Evolutionary conservation across 1,284 basidiomycete species (phyloP), one percentile per base, ranked within the genome.

Genomic region (Irpex rosettiformis): DNA sequence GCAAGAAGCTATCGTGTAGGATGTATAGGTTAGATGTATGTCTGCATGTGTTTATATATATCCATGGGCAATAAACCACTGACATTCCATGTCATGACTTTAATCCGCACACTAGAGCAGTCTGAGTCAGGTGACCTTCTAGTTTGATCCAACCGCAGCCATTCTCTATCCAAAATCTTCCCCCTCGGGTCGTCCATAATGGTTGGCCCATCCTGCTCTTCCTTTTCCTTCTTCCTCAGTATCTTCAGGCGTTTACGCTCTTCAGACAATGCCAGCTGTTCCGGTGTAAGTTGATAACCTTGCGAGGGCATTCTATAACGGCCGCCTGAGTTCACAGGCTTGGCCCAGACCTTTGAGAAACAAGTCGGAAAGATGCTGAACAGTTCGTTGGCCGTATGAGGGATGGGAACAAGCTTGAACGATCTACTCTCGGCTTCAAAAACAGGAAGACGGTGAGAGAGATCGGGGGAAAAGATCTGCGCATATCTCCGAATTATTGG

Each of bases 51-150:
- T 60, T 60, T 47, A 54, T 55, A 49, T 47, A 49, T 54, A 37
- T 42, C 11, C 28, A 52, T 55, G 33, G 6, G 27, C 56, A 53
- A 43, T 27, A 59, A 65, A 61, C 28, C 30, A 84, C 88, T 59
- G 59, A 91, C 89, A 77, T 93, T 93, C 89, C 90, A 93, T 11
- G 86, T 86, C 76, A 90, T 77, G 57, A 93, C 69, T 67, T 77
- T 87, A 57, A 84, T 61, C 24, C 40, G n/a, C 13, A n/a, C 28
- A 25, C 40, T 33, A 18, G 22, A 24, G 29, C 45, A 49, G 8
- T 52, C 21, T 27, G 22, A 28, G 4, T 57, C 61, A 1, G 48
- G 27, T 1, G 54, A 37, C 40, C 56, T 49, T n/a, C 59, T 58
- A 21, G 61, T 55, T 56, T 63, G 45, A 49, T 61, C 64, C 28